Conservation (phyloP, 2,329 filamentous ascomycete genomes). For the Metarhizium robertsii region DNA sequence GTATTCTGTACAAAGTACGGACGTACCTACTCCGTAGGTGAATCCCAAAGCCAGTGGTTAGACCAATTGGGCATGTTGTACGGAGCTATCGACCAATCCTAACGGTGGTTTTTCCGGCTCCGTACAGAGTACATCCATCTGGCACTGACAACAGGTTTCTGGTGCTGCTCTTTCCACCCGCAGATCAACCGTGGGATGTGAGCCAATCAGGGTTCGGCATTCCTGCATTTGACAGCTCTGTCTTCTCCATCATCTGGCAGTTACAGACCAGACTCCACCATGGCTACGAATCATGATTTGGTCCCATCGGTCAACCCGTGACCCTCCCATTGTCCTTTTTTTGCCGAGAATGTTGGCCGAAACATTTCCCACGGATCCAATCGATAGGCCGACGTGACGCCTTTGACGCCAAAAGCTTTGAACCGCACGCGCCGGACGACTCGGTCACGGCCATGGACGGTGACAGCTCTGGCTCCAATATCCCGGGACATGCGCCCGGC, state of each 20-base stretch:
- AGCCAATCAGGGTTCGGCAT: too few species aligned
- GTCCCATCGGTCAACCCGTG: constrained; percentile 5
- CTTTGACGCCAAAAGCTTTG: constrained; percentile 6
- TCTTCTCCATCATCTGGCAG: too few species aligned
- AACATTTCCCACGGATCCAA: constrained; percentile 6
- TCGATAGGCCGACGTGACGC: constrained; percentile 7
- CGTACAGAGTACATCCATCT: not conserved
- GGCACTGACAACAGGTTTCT: too few species aligned
- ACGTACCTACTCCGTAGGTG: not conserved
- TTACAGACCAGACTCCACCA: not conserved
- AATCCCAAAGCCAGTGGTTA: too few species aligned
- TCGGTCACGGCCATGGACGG: constrained; percentile 7
- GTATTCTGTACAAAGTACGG: too few species aligned
- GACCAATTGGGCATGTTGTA: not conserved
- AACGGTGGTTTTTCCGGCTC: not conserved
- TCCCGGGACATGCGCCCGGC: constrained; percentile 1
- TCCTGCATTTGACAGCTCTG: too few species aligned
- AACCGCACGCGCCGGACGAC: constrained; percentile 1
- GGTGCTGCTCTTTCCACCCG: too few species aligned
- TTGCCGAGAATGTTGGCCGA: constrained; percentile 8
- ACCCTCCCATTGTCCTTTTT: constrained; percentile 1
- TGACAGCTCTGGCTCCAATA: constrained; percentile 2
- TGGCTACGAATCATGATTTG: not conserved
- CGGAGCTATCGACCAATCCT: not conserved
- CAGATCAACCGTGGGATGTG: too few species aligned